phyloP scores from a whole-genome alignment of 2,329 filamentous ascomycete species.

The Aurifilum marmelostoma region DNA sequence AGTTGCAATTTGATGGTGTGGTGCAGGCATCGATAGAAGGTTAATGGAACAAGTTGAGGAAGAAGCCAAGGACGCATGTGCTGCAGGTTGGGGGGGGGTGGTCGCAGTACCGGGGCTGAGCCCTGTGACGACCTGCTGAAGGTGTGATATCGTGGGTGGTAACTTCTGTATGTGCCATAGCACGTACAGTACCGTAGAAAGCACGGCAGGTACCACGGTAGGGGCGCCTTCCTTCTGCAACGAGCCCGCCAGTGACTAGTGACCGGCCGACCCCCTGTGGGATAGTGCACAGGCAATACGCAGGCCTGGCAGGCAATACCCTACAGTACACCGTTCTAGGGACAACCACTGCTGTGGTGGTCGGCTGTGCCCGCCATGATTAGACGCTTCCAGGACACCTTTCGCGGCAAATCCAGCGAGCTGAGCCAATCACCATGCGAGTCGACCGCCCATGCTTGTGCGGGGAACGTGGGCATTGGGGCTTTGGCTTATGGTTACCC shows the following conservation, averaged over 20 bases:
- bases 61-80: neutral
- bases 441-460: neutral
- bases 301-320: no score
- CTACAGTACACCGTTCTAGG: no score
- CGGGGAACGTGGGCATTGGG: neutral
- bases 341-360: no score
- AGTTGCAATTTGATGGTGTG: neutral
- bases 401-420: neutral
- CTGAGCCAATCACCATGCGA: neutral
- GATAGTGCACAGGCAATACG: no score
- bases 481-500: neutral
- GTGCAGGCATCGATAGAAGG: neutral
- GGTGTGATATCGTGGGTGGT: no score
- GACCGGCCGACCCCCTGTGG: no score
- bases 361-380: conserved; percentile 1
- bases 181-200: no score
- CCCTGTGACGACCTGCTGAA: neutral
- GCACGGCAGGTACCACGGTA: no score
- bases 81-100: neutral
- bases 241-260: no score
- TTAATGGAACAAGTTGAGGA: neutral
- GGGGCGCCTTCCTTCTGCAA: neutral
- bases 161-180: no score
- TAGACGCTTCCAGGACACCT: neutral
- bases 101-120: neutral